Evolutionary conservation across 2,329 filamentous ascomycete species (phyloP).

Genomic region (Coleophoma cylindrospora): DNA sequence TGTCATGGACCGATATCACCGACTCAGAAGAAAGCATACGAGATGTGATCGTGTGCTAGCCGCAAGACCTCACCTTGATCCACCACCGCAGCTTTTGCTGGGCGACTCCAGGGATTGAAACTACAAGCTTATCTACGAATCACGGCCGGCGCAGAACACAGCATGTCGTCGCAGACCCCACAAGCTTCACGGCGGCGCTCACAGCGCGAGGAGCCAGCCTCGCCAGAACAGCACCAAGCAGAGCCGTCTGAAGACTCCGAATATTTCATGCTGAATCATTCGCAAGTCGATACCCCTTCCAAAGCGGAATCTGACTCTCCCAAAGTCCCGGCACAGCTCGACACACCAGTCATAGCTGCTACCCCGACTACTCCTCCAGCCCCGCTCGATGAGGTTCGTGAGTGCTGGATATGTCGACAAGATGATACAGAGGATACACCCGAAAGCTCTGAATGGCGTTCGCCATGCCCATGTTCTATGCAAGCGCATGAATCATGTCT

Average conservation of each 20-base stretch:
- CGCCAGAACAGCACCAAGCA: not conserved
- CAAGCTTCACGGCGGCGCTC: slow-evolving; percentile 8
- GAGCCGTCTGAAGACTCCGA: not conserved
- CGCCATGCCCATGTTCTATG: slow-evolving; percentile 85
- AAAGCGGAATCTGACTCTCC: not conserved
- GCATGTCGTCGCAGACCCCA: slow-evolving; percentile 9
- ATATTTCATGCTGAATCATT: not conserved
- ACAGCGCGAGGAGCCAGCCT: not conserved
- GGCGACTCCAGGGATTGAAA: too few relatives aligned
- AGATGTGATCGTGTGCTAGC: too few relatives aligned
- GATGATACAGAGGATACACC: slow-evolving; percentile 45
- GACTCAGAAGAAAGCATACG: too few relatives aligned
- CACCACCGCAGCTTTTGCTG: too few relatives aligned
- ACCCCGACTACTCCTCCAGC: not conserved
- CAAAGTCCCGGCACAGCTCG: not conserved
- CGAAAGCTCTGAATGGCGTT: slow-evolving; percentile 62
- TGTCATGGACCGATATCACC: too few relatives aligned
- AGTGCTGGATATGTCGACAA: slow-evolving; percentile 61
- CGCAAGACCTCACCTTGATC: too few relatives aligned
- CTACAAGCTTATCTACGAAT: too few relatives aligned
- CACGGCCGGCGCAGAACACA: too few relatives aligned
- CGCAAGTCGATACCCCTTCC: not conserved
- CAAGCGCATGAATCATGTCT: slow-evolving; percentile 88
- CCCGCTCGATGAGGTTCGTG: slow-evolving; percentile 23
- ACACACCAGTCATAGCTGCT: not conserved